Percentiles rank a stretch among this genome's conserved stretches.
Evolutionary conservation across 1,139 yeast species (phyloP).

Genomic region (Blastobotrys buckinghamii): DNA sequence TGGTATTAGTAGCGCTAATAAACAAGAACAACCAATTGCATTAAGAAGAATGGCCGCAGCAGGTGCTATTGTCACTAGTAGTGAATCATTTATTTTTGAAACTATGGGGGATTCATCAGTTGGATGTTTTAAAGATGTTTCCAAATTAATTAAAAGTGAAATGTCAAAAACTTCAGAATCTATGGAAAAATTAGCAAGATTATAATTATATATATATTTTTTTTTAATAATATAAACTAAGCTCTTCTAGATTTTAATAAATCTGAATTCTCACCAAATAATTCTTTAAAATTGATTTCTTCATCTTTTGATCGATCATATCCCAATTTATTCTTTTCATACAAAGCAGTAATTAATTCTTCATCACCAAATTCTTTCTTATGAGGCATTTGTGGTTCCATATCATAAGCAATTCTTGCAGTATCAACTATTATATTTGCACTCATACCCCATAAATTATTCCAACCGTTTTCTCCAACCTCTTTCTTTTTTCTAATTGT

Average conservation of each 20-base stretch:
- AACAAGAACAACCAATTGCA: constrained; percentile 26
- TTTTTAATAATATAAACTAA: neutral
- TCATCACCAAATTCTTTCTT: constrained; percentile 31
- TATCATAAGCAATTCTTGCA: constrained; percentile 52
- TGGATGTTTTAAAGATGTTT: constrained; percentile 18
- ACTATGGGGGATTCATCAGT: constrained; percentile 36
- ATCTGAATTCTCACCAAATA: constrained; percentile 26
- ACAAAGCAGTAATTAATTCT: constrained; percentile 23
- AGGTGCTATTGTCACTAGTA: constrained; percentile 30
- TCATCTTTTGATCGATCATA: constrained; percentile 22
- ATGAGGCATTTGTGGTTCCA: constrained; percentile 33
- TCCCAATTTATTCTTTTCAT: constrained; percentile 22
- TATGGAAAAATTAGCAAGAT: constrained; percentile 16
- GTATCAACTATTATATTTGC: constrained; percentile 79
- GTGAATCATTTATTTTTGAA: constrained; percentile 36
- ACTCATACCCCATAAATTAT: constrained; percentile 88
- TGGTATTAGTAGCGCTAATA: constrained; percentile 25
- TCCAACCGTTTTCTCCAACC: constrained; percentile 49
- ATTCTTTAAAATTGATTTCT: constrained; percentile 21
- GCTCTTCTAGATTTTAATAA: constrained; percentile 20
- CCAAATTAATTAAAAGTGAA: constrained; percentile 21
- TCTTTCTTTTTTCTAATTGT: constrained; percentile 41
- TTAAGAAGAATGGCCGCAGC: constrained; percentile 20
- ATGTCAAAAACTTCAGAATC: constrained; percentile 14
- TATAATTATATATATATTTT: constrained; percentile 2